Evolutionary conservation across 441 rosid genomes (phyloP).

Genomic region (Populus hybrid): DNA sequence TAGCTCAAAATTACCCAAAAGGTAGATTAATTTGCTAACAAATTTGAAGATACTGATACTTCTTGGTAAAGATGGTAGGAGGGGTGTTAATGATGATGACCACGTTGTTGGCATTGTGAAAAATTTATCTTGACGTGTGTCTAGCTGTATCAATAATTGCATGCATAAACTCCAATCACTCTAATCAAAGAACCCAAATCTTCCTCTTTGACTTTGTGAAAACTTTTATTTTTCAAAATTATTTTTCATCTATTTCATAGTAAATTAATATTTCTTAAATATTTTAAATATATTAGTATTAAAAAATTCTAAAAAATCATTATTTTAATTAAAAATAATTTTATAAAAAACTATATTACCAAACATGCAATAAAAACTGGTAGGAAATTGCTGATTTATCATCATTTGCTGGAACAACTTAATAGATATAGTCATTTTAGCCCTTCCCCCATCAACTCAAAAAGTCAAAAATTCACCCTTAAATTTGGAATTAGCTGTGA

Average conservation of each 20-base stretch:
- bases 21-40: not conserved
- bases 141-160: not conserved
- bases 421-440: not conserved
- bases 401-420: not conserved
- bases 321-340: too few relatives aligned
- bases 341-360: too few relatives aligned
- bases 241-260: too few relatives aligned
- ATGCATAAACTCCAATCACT: not conserved
- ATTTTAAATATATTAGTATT: too few relatives aligned
- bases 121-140: not conserved
- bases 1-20: too few relatives aligned
- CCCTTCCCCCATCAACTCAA: not conserved
- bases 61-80: slow-evolving; percentile 1
- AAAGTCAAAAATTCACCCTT: too few relatives aligned
- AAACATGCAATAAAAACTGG: not conserved
- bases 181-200: not conserved
- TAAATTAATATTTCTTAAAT: too few relatives aligned
- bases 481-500: not conserved
- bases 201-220: too few relatives aligned
- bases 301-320: too few relatives aligned
- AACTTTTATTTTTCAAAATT: too few relatives aligned
- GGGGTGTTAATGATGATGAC: slow-evolving; percentile 1
- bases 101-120: not conserved
- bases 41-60: not conserved
- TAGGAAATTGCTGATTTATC: not conserved